Conservation (phyloP, 257 asterid species). For the Solanum neorickii region DNA sequence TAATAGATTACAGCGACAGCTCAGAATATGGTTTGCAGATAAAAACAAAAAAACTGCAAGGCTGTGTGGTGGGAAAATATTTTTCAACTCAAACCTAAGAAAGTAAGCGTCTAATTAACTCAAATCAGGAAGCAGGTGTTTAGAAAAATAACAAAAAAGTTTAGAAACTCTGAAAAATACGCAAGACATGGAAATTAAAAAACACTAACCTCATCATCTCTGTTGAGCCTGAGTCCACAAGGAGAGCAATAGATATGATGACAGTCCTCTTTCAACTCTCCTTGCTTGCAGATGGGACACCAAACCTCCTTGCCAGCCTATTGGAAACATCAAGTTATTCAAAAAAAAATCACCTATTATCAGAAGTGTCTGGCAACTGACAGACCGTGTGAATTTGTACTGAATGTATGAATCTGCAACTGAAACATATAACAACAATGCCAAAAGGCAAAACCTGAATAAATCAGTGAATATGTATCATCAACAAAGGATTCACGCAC, state of each 20-base stretch:
- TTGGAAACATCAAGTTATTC: conserved; percentile 7
- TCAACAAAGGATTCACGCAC: neutral
- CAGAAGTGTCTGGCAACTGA: neutral
- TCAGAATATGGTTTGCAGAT: no score
- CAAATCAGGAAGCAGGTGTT: neutral
- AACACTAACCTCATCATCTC: conserved; percentile 56
- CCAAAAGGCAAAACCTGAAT: neutral
- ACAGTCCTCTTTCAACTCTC: conserved; percentile 48
- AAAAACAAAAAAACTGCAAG: neutral
- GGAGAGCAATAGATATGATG: conserved; percentile 43
- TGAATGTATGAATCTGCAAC: neutral
- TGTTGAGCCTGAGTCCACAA: conserved; percentile 52
- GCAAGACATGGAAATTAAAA: conserved; percentile 2
- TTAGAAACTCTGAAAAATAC: neutral
- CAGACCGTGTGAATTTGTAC: neutral
- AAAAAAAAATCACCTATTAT: neutral
- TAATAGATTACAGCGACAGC: neutral
- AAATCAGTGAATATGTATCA: neutral
- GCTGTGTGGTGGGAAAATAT: neutral
- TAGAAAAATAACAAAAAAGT: neutral
- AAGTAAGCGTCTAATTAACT: neutral
- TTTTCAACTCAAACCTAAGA: neutral
- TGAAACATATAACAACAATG: neutral
- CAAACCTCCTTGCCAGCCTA: conserved; percentile 57
- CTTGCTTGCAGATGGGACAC: conserved; percentile 93